phyloP scores from a whole-genome alignment of 1,284 basidiomycete genomes.

The Ceratobasidium sp. region DNA sequence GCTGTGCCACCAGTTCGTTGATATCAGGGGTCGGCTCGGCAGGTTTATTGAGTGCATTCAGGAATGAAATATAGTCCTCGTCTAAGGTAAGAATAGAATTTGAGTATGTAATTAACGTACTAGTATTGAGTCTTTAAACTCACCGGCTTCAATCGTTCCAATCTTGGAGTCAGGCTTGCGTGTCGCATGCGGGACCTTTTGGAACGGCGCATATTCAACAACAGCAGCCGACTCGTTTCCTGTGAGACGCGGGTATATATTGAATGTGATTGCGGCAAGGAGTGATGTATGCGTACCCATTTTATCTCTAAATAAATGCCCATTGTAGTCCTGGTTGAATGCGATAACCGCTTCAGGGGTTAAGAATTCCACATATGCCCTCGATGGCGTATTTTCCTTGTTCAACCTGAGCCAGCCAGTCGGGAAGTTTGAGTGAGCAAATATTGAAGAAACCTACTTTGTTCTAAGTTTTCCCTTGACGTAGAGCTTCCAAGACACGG shows the following conservation, averaged over 20 bases:
- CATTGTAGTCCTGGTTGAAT: conserved; percentile 90
- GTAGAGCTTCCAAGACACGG: conserved; percentile 74
- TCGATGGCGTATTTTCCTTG: conserved; percentile 85
- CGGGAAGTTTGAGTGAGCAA: background rate
- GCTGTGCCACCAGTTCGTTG: conserved; percentile 71
- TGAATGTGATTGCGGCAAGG: conserved; percentile 3
- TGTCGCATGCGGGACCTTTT: conserved; percentile 82
- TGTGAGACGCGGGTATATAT: conserved; percentile 55
- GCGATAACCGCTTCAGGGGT: conserved; percentile 74
- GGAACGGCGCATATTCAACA: conserved; percentile 94
- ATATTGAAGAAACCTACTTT: conserved; percentile 63
- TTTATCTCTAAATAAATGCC: conserved; percentile 92
- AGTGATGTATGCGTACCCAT: conserved; percentile 66
- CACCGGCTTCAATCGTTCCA: conserved; percentile 83
- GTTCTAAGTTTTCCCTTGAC: conserved; percentile 78
- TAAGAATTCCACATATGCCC: conserved; percentile 94
- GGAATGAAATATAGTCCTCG: conserved; percentile 84
- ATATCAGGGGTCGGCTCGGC: conserved; percentile 63
- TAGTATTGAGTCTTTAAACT: background rate
- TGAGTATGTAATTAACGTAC: background rate
- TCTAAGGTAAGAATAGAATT: conserved; percentile 61
- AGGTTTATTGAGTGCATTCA: conserved; percentile 65
- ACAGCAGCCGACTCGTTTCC: conserved; percentile 89
- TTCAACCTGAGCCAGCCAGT: conserved; percentile 64
- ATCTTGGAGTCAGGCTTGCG: conserved; percentile 77